phyloP scores from a whole-genome alignment of 2,329 filamentous ascomycete genomes.

The Phaeosphaeria sp. region DNA sequence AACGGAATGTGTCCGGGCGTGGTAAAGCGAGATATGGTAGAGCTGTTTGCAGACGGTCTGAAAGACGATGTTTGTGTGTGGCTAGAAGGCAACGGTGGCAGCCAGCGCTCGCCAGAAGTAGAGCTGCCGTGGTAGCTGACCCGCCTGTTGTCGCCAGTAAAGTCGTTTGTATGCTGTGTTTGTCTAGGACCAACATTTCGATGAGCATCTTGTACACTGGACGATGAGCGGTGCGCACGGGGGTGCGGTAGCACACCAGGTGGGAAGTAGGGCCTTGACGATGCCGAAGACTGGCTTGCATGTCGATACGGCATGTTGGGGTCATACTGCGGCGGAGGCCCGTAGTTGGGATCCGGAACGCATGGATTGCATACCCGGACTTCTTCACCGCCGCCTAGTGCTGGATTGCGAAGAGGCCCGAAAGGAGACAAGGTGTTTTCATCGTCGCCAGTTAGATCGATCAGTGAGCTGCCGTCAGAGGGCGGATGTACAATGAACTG shows the following conservation, averaged over 20 bases:
- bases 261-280: constrained; percentile 14
- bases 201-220: constrained; percentile 26
- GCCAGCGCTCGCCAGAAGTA: constrained; percentile 30
- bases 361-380: constrained; percentile 76
- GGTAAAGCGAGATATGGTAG: constrained; percentile 18
- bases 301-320: constrained; percentile 8
- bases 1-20: constrained; percentile 10
- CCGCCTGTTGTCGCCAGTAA: constrained; percentile 26
- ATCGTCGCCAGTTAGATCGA: constrained; percentile 55
- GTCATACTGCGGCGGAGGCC: constrained; percentile 61
- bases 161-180: constrained; percentile 24
- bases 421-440: constrained; percentile 33
- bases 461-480: constrained; percentile 39
- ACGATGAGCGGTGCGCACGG: constrained; percentile 27
- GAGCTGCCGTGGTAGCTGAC: constrained; percentile 33
- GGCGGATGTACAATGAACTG: constrained; percentile 85
- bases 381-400: constrained; percentile 68
- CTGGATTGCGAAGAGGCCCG: constrained; percentile 52
- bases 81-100: constrained; percentile 26
- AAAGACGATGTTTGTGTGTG: constrained; percentile 17
- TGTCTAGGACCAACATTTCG: constrained; percentile 24
- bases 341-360: constrained; percentile 71
- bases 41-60: constrained; percentile 14
- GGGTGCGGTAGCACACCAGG: constrained; percentile 18
- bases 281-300: background rate